Evolutionary conservation across 805 yeast genomes (phyloP).

Genomic region (Nadsonia fulvescens): DNA sequence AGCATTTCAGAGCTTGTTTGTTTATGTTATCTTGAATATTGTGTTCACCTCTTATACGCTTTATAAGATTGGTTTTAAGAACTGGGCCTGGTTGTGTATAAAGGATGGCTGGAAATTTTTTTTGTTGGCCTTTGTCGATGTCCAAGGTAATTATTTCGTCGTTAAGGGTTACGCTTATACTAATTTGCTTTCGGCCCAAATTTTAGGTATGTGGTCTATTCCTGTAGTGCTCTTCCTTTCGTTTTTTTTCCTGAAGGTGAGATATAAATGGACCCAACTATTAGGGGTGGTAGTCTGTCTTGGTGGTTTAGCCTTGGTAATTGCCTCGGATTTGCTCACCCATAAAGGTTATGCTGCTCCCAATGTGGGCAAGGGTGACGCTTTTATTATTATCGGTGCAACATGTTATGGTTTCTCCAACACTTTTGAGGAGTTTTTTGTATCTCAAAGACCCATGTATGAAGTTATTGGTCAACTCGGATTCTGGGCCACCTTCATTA

Average conservation of each 20-base stretch:
- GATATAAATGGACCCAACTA: conserved; percentile 28
- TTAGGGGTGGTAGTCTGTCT: conserved; percentile 23
- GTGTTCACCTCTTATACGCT: conserved; percentile 23
- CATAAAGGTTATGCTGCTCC: conserved; percentile 24
- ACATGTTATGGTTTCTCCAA: conserved; percentile 28
- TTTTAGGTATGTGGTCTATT: conserved; percentile 28
- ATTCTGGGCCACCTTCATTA: conserved; percentile 24
- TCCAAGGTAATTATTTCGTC: conserved; percentile 28
- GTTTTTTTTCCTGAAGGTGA: conserved; percentile 23
- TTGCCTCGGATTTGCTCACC: conserved; percentile 23
- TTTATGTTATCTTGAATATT: conserved; percentile 21
- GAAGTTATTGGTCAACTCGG: conserved; percentile 28
- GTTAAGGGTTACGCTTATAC: conserved; percentile 27
- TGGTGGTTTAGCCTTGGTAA: conserved; percentile 25
- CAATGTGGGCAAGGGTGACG: conserved; percentile 25
- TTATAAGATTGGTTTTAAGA: conserved; percentile 22
- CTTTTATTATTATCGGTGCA: conserved; percentile 27
- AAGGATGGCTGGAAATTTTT: conserved; percentile 27
- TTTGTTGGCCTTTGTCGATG: conserved; percentile 26
- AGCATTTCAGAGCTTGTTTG: conserved; percentile 26
- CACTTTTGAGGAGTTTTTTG: conserved; percentile 26
- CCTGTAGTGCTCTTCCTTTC: conserved; percentile 26
- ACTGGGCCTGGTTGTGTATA: conserved; percentile 16
- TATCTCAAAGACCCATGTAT: conserved; percentile 26
- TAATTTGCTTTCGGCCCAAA: conserved; percentile 24